Percentiles rank a stretch among this genome's conserved stretches.
Evolutionary conservation across 306 rosid genomes (phyloP).

Genomic region (Ziziphus jujuba): DNA sequence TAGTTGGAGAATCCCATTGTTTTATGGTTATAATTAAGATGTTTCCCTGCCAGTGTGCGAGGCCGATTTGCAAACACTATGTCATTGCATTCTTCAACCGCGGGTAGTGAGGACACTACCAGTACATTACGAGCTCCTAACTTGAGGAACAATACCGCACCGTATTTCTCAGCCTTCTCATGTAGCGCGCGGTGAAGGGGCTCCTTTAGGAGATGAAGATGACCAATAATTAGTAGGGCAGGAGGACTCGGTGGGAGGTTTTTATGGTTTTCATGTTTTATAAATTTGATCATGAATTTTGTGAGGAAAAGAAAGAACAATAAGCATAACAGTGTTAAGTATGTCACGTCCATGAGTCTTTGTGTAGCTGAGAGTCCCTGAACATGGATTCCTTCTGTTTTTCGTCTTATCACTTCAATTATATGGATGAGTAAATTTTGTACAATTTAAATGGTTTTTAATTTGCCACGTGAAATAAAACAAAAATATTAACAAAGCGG

Average conservation of each 20-base stretch:
- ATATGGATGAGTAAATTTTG: no score
- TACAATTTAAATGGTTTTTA: no score
- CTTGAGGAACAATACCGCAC: slow-evolving; percentile 8
- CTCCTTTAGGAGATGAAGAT: slow-evolving; percentile 39
- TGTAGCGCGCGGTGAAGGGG: slow-evolving; percentile 30
- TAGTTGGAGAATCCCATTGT: slow-evolving; percentile 14
- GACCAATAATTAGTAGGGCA: slow-evolving; percentile 35
- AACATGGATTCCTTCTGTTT: not conserved
- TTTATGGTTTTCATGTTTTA: not conserved
- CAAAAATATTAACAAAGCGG: no score
- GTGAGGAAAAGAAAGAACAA: not conserved
- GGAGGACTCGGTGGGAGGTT: slow-evolving; percentile 34
- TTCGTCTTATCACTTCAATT: no score
- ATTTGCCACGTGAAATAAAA: no score
- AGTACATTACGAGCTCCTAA: slow-evolving; percentile 25
- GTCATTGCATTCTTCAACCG: slow-evolving; percentile 37
- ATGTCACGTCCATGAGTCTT: no score
- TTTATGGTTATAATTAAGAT: slow-evolving; percentile 23
- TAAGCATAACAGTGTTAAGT: not conserved
- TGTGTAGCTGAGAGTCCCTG: not conserved
- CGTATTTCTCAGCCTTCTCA: not conserved
- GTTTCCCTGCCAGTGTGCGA: slow-evolving; percentile 12
- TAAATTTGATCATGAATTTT: not conserved
- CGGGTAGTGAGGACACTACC: slow-evolving; percentile 14
- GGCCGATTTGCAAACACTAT: slow-evolving; percentile 35